phyloP scores from a whole-genome alignment of 2,329 filamentous ascomycete genomes.

The Fusarium nanum region DNA sequence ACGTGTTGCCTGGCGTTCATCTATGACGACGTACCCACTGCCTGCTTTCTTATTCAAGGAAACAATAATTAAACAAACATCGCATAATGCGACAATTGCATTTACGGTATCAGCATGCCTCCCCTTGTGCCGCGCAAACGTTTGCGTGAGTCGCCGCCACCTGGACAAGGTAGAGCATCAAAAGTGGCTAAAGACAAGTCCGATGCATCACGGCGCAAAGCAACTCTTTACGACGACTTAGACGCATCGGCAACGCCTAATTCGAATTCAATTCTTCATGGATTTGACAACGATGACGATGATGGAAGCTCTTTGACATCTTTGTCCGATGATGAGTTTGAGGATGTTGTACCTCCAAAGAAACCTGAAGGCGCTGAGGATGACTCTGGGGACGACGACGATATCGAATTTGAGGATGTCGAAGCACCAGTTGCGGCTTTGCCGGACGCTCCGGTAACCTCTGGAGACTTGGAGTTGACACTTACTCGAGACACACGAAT shows the following conservation, averaged over 20 bases:
- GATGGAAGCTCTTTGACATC: constrained; percentile 63
- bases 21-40: constrained; percentile 35
- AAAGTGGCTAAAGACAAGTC: constrained; percentile 42
- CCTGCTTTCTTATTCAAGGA: constrained; percentile 1
- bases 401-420: constrained; percentile 71
- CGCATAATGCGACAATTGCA: constrained; percentile 27
- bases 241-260: constrained; percentile 62
- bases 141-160: constrained; percentile 60
- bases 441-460: constrained; percentile 60
- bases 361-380: constrained; percentile 51
- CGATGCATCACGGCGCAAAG: constrained; percentile 56
- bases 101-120: constrained; percentile 65
- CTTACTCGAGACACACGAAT: constrained; percentile 69
- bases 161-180: constrained; percentile 44
- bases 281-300: constrained; percentile 57
- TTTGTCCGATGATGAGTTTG: constrained; percentile 68
- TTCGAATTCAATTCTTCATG: constrained; percentile 56
- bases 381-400: constrained; percentile 51
- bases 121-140: constrained; percentile 76
- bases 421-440: constrained; percentile 69
- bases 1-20: constrained; percentile 11
- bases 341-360: constrained; percentile 57
- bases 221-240: constrained; percentile 71
- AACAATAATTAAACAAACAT: background rate
- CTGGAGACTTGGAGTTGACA: constrained; percentile 80